Evolutionary conservation across 2,329 filamentous ascomycete species (phyloP), one percentile per base, ranked within the genome.

Genomic region (Grosmannia clavigera): DNA sequence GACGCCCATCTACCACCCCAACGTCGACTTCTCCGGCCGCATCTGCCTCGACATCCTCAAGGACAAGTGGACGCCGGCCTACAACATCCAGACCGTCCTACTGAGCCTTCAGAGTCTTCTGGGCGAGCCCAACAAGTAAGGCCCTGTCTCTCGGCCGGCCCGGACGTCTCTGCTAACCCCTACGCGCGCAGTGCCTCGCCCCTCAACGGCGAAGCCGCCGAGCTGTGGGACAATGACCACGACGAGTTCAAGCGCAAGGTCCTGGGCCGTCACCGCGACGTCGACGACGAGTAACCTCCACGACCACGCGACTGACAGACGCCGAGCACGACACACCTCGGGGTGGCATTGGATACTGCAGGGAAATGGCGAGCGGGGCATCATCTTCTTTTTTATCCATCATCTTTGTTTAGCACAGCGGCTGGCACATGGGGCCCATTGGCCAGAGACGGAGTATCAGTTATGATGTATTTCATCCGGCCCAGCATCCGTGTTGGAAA

Each of bases 21-120:
- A 99, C 68, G 90, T 99, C 67, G 94, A 99, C 76, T 96, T 99
- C 77, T 92, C 88, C 3, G 94, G 94, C 50, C 84, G 94, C 60
- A 99, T 99, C 74, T 99, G 94, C 73, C 81, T 99, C 63, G 95
- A 99, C 70, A 99, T 99, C 66, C 80, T 99, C 65, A 97, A 96
- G 81, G 94, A 97, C 74, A 96, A 96, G 78, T 99, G 94, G 94
- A 96, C 91, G 62, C 91, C 94, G 22, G 92, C 95, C 52, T 95
- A 96, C 81, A 97, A 97, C 70, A 91, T 95, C 63, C 90, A 95
- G 73, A 95, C 88, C 55, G 90, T 99, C 55, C 78, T 99, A 60
- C 74, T 99, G 68, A 97, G 92, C 67, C 75, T 99, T 74, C 94
- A 99, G 76, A 96, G 92, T 74, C 77, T 99, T 69, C 81, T 99